These are phyloP conservation scores for Starmerella stigmatis DNA, from an alignment of 805 yeast species.

Conservation along the genomic window DNA sequence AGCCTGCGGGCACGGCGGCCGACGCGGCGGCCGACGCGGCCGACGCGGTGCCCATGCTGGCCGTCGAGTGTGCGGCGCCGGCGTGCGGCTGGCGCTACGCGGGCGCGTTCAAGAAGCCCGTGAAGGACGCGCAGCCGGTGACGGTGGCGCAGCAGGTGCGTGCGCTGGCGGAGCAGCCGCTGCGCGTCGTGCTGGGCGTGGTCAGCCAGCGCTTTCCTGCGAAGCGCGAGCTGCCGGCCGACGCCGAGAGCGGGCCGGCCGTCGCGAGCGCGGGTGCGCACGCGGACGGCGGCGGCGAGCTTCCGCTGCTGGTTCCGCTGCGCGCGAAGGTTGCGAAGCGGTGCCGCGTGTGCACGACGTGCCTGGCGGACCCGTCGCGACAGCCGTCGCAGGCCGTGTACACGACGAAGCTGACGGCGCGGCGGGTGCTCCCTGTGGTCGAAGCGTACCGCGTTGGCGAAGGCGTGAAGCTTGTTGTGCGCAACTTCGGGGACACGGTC, in stretches of 20 bases:
- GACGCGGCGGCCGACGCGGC: no score
- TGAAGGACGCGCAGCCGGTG: background rate
- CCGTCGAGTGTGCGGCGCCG: conserved; percentile 3
- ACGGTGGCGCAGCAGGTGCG: background rate
- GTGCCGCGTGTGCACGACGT: conserved; percentile 30
- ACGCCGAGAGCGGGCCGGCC: background rate
- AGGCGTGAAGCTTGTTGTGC: conserved; percentile 17
- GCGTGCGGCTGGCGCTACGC: conserved; percentile 13
- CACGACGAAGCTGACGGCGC: conserved; percentile 24
- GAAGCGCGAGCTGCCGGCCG: background rate
- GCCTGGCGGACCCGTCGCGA: conserved; percentile 30
- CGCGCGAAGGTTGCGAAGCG: conserved; percentile 26
- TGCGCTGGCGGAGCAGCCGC: conserved; percentile 5
- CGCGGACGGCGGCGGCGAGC: background rate
- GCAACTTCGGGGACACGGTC: conserved; percentile 20
- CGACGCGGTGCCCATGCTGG: conserved; percentile 1
- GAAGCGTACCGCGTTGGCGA: conserved; percentile 1
- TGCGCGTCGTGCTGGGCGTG: background rate
- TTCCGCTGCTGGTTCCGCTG: conserved; percentile 26
- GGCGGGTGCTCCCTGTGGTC: conserved; percentile 24
- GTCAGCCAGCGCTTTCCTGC: background rate
- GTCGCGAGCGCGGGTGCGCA: background rate
- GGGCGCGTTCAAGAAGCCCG: conserved; percentile 1
- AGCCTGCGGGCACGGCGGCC: conserved; percentile 9
- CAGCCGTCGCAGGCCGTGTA: conserved; percentile 22